Conservation (phyloP, 768 basidiomycete species). For the Auricularia sp. region DNA sequence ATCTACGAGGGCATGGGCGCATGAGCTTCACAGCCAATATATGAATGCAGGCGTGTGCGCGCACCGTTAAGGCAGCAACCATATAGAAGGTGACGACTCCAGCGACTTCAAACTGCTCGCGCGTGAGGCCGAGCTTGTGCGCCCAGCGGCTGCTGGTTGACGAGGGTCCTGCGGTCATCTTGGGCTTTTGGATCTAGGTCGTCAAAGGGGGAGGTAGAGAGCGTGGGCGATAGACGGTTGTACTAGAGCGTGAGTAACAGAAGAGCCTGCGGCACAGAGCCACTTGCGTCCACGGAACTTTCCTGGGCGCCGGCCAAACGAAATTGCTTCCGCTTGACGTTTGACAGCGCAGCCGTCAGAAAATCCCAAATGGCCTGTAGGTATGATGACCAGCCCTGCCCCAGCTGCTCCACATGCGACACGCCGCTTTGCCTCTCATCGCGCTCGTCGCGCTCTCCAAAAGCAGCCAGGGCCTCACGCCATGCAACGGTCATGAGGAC, state of each 20-base stretch:
- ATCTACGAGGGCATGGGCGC: neutral
- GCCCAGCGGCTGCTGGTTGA: neutral
- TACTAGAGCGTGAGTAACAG: neutral
- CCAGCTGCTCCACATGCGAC: too few species aligned
- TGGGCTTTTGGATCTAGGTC: neutral
- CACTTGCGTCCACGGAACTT: neutral
- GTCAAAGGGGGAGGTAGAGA: neutral
- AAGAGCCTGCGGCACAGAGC: neutral
- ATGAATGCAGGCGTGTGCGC: neutral
- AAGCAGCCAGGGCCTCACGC: neutral
- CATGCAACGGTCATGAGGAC: neutral
- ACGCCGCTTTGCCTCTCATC: too few species aligned
- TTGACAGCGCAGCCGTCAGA: too few species aligned
- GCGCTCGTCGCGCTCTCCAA: too few species aligned
- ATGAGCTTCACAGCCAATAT: neutral
- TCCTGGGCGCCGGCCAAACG: too few species aligned
- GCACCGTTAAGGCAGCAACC: constrained; percentile 17
- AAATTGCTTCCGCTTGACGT: too few species aligned
- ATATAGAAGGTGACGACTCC: constrained; percentile 24
- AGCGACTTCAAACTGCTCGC: neutral
- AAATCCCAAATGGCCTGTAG: too few species aligned
- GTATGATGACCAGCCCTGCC: too few species aligned
- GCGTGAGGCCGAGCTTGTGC: neutral
- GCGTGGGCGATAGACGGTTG: neutral
- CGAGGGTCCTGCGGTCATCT: neutral